Percentiles rank a stretch among this genome's conserved stretches.
phyloP scores from a whole-genome alignment of 352 stramenopile species.

The Blastocystis sp. region DNA sequence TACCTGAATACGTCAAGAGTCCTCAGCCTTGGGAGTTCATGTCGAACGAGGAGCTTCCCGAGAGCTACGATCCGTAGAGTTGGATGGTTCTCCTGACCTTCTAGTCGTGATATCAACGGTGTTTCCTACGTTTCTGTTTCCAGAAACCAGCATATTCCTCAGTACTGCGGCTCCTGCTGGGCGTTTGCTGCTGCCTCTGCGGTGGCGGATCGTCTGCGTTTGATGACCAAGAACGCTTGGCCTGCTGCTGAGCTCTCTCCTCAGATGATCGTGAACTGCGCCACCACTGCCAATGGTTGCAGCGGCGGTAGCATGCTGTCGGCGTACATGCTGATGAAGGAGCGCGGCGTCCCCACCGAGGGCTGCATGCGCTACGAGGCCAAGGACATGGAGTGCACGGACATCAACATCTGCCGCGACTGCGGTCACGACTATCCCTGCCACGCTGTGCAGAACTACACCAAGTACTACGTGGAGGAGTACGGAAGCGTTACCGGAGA shows the following conservation, averaged over 20 bases:
- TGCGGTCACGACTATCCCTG: slow-evolving; percentile 71
- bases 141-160: slow-evolving; percentile 95
- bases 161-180: slow-evolving; percentile 82
- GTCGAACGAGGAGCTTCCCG: slow-evolving; percentile 74
- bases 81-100: background rate
- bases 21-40: slow-evolving; percentile 74
- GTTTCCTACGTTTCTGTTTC: slow-evolving; percentile 87
- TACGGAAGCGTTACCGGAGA: slow-evolving; percentile 82
- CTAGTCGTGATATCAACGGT: slow-evolving; percentile 78
- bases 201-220: slow-evolving; percentile 65
- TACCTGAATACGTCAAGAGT: slow-evolving; percentile 53
- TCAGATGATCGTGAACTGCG: slow-evolving; percentile 79
- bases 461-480: slow-evolving; percentile 88
- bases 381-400: slow-evolving; percentile 75
- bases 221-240: slow-evolving; percentile 51
- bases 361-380: slow-evolving; percentile 86
- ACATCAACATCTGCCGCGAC: slow-evolving; percentile 83
- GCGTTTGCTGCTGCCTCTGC: slow-evolving; percentile 69
- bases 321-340: slow-evolving; percentile 82
- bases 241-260: slow-evolving; percentile 75
- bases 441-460: slow-evolving; percentile 80
- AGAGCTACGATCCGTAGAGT: slow-evolving; percentile 73
- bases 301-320: slow-evolving; percentile 82
- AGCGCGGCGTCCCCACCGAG: slow-evolving; percentile 84
- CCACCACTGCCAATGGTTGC: slow-evolving; percentile 74